Base-by-base conservation (phyloP, 2,329 filamentous ascomycete genomes). In the Incumbomyces delicatus region DNA sequence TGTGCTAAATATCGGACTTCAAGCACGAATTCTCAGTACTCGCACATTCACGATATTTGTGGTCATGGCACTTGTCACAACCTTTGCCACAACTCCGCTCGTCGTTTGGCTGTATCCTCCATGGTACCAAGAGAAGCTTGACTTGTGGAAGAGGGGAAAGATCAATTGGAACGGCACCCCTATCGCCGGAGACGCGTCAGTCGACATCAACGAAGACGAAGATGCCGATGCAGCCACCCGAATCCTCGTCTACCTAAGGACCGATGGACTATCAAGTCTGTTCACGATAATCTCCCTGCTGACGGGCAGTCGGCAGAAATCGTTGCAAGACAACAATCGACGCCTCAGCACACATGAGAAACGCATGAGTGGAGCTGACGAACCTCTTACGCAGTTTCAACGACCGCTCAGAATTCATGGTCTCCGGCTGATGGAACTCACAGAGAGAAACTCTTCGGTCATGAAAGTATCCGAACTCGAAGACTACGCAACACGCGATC, bases 41-140 rank as follows among this genome's bases (percentile, higher is more conserved):
- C 73, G 85, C 13, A 94, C 87, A 0, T 95, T 95, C 58, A 94
- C 88, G 44, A 94, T 95, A 46, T 94, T 95, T 56, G 87, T 95
- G 17, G 85, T 95, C 59, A 95, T 95, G 88, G 88, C 88, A 7
- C 71, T 94, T 2, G 72, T 94, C 29, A 94, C 87, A 0, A 95
- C 88, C 0, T 87, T 95, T 48, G 67, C 80, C 0, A 94, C 88
- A 0, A 89, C 88, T 0, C 88, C 88, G 0, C 66, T 94, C 34
- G 85, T 83, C 1, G 74, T 77, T 11, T 72, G 70, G 44, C 70
- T 94, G 6, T 95, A 94, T 54, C 88, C 88, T 1, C 74, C 77
- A 3, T 84, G 75, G 77, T 87, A 88, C 57, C 82, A 84, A 60
- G 75, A 77, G 64, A 87, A 87, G 63, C 70, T 86, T 2, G 78